phyloP scores from a whole-genome alignment of 2,329 filamentous ascomycete genomes.

The Fusarium torreyae region DNA sequence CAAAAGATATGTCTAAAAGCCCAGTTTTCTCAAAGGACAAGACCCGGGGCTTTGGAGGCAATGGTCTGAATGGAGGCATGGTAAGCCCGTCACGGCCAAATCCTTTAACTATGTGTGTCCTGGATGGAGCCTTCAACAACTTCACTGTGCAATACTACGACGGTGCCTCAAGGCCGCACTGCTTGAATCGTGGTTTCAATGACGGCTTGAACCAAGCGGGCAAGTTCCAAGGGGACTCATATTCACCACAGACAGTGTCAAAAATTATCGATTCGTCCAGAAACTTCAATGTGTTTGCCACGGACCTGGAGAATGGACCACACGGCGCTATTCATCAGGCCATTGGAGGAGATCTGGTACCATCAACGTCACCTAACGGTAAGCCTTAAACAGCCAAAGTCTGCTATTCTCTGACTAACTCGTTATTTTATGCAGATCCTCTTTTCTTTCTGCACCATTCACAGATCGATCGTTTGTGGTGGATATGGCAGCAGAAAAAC shows the following conservation, averaged over 20 bases:
- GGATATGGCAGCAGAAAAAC: not conserved
- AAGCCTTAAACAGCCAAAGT: no score
- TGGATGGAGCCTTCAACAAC: not conserved
- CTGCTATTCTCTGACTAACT: not conserved
- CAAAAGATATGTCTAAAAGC: not conserved
- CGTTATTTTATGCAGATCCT: not conserved
- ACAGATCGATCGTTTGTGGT: constrained; percentile 1
- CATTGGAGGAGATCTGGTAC: no score
- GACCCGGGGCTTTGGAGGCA: not conserved
- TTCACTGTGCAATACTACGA: not conserved
- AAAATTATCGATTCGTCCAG: no score
- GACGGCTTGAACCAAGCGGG: not conserved
- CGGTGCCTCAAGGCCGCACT: not conserved
- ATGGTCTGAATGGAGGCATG: not conserved
- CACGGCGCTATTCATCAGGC: no score
- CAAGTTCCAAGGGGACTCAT: not conserved
- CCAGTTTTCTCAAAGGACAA: not conserved
- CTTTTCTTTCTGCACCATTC: not conserved
- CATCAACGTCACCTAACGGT: no score
- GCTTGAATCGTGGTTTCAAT: not conserved
- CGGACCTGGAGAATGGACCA: no score
- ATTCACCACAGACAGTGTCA: no score
- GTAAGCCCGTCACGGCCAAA: not conserved
- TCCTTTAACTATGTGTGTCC: not conserved
- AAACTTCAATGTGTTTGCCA: not conserved